phyloP scores from a whole-genome alignment of 2,329 filamentous ascomycete genomes.

The Clarireedia homoeocarpa region DNA sequence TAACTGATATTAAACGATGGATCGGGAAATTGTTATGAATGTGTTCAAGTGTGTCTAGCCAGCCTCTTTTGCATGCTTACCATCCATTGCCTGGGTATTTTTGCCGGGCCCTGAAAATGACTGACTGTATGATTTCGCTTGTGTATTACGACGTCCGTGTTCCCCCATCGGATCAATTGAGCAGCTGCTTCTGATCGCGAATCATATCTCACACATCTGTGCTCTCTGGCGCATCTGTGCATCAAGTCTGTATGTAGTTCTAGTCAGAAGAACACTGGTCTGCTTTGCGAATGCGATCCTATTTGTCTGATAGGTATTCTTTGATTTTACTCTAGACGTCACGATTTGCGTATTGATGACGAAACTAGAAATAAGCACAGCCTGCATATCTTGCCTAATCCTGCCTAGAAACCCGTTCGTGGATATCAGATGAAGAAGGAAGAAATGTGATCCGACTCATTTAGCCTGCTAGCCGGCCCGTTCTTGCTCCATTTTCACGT shows the following conservation, averaged over 20 bases:
- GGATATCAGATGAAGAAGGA: too few relatives aligned
- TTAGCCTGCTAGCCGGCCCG: too few relatives aligned
- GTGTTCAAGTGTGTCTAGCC: slow-evolving; percentile 8
- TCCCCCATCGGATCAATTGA: neutral
- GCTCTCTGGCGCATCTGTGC: neutral
- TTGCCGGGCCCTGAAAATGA: neutral
- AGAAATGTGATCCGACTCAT: too few relatives aligned
- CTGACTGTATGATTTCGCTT: slow-evolving; percentile 1
- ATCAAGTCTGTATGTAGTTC: neutral
- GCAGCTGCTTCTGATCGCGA: neutral
- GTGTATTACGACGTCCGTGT: neutral
- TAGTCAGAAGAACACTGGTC: too few relatives aligned
- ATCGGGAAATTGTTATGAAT: slow-evolving; percentile 3
- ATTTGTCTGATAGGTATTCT: too few relatives aligned
- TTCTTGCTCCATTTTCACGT: too few relatives aligned
- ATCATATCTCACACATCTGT: neutral
- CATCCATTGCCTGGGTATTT: neutral
- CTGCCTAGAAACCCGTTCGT: too few relatives aligned
- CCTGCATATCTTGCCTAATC: too few relatives aligned
- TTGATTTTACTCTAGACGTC: too few relatives aligned
- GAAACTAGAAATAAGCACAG: too few relatives aligned
- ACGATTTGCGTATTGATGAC: too few relatives aligned
- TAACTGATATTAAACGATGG: slow-evolving; percentile 1
- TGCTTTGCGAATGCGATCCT: too few relatives aligned
- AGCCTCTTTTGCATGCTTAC: slow-evolving; percentile 6